Evolutionary conservation across 768 basidiomycete genomes (phyloP).

Genomic region (Tylopilus sp.): DNA sequence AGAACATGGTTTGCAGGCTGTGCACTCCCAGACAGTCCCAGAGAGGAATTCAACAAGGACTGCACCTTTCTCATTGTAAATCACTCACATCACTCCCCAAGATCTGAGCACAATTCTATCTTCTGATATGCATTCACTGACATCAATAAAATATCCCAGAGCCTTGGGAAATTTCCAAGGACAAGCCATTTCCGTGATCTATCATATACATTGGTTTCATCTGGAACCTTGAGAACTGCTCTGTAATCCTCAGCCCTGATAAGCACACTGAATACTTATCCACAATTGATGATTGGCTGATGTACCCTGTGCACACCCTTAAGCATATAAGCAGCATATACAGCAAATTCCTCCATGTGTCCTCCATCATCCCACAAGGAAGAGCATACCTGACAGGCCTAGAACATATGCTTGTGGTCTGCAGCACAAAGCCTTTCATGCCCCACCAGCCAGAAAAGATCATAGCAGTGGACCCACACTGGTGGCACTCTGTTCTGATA

Average conservation of each 20-base stretch:
- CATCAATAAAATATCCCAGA: background rate
- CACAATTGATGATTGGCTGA: too few species aligned
- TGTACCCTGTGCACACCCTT: too few species aligned
- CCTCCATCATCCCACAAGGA: constrained; percentile 19
- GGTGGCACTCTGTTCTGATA: background rate
- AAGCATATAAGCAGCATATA: background rate
- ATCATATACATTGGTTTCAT: background rate
- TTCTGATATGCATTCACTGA: background rate
- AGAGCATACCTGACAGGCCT: too few species aligned
- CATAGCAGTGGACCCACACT: background rate
- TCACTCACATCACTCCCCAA: background rate
- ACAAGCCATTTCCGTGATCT: background rate
- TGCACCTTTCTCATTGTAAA: too few species aligned
- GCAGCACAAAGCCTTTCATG: constrained; percentile 30
- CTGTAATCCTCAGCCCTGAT: background rate
- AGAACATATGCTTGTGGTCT: constrained; percentile 36
- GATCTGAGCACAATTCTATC: background rate
- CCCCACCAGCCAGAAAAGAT: constrained; percentile 13
- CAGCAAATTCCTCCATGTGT: background rate
- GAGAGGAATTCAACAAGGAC: too few species aligned
- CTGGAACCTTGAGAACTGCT: background rate
- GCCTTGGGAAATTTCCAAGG: background rate
- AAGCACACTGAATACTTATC: background rate
- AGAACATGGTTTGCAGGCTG: too few species aligned
- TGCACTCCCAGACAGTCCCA: too few species aligned